Evolutionary conservation across 306 rosid species (phyloP).

Genomic region (Alnus glutinosa): DNA sequence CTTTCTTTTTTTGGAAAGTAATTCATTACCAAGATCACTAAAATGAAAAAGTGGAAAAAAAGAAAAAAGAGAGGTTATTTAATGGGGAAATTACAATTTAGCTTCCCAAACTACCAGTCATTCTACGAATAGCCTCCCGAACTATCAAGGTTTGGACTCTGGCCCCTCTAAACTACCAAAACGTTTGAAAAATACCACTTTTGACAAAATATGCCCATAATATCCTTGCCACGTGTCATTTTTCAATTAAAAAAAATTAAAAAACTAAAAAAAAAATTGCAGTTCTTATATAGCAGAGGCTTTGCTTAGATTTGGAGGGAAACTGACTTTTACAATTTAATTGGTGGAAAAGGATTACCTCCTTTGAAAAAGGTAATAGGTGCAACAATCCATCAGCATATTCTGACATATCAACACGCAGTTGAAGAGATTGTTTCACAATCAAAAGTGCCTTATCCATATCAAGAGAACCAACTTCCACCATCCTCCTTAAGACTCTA

Average conservation of each 20-base stretch:
- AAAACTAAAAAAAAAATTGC: no score
- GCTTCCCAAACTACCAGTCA: no score
- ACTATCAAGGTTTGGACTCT: no score
- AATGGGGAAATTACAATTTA: no score
- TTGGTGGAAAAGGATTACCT: constrained; percentile 2
- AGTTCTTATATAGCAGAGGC: no score
- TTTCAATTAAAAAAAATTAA: no score
- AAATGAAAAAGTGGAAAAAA: not conserved
- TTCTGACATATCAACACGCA: not conserved
- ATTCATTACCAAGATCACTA: not conserved
- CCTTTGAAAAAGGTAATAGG: not conserved
- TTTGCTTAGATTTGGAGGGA: not conserved
- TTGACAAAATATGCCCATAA: no score
- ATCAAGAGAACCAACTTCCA: constrained; percentile 37
- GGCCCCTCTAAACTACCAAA: no score
- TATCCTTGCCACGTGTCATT: no score
- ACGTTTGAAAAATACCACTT: no score
- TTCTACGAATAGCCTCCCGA: no score
- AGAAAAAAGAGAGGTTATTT: not conserved
- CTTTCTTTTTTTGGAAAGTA: no score
- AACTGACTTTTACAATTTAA: not conserved
- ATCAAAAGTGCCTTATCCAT: constrained; percentile 27
- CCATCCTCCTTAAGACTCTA: constrained; percentile 43
- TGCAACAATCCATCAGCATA: constrained; percentile 3
- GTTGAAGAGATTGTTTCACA: constrained; percentile 31